Evolutionary conservation across 345 rosid genomes (phyloP).

Genomic region (Moringa oleifera): DNA sequence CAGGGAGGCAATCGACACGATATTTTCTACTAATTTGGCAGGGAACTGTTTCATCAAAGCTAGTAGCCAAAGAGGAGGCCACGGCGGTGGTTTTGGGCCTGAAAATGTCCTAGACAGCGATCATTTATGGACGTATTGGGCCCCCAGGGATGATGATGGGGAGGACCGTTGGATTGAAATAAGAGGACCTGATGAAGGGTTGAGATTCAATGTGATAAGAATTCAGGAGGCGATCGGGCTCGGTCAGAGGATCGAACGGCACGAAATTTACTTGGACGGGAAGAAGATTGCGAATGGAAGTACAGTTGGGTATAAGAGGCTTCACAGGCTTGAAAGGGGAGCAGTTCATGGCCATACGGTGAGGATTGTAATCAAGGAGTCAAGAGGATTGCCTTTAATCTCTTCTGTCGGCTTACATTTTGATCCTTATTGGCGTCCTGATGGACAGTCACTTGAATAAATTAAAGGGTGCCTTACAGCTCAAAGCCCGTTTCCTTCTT

Average conservation of each 20-base stretch:
- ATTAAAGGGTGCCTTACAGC: neutral
- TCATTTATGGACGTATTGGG: conserved; percentile 71
- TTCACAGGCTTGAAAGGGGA: conserved; percentile 39
- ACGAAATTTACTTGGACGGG: conserved; percentile 52
- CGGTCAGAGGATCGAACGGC: conserved; percentile 56
- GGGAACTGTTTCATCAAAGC: conserved; percentile 29
- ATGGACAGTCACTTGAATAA: too few species aligned
- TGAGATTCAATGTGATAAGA: conserved; percentile 54
- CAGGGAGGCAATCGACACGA: conserved; percentile 35
- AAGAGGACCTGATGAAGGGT: conserved; percentile 15
- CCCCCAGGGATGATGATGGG: conserved; percentile 25
- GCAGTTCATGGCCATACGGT: conserved; percentile 31
- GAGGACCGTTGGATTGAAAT: conserved; percentile 47
- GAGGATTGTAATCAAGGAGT: conserved; percentile 37
- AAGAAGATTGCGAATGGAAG: conserved; percentile 41
- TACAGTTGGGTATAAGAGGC: conserved; percentile 61
- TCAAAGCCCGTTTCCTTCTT: too few species aligned
- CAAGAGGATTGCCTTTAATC: conserved; percentile 48
- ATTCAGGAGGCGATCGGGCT: conserved; percentile 72
- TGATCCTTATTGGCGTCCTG: conserved; percentile 48
- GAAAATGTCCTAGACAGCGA: conserved; percentile 52
- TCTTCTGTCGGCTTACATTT: conserved; percentile 65
- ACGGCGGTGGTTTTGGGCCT: conserved; percentile 45
- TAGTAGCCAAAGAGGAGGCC: conserved; percentile 57
- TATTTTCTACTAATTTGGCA: conserved; percentile 48